These are phyloP conservation scores for Leishmania braziliensis DNA, from an alignment of 208 protist genomes.

Conservation along the genomic window DNA sequence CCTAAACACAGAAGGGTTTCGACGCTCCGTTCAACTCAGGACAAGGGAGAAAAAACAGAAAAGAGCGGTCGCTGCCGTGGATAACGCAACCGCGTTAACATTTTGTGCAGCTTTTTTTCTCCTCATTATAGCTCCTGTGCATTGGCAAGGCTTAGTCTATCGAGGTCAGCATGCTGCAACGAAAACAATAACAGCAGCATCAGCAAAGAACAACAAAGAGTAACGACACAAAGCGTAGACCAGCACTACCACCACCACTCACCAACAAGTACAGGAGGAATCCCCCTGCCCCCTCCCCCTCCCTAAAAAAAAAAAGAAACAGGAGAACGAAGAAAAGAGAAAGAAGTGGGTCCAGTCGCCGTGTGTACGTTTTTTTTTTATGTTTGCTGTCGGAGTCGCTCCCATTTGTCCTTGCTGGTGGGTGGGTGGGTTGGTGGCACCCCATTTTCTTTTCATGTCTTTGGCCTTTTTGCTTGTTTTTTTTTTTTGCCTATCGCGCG, in stretches of 20 bases:
- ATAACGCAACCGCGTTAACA: neutral
- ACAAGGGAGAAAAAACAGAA: neutral
- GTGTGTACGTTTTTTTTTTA: neutral
- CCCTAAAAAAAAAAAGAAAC: neutral
- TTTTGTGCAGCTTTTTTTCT: neutral
- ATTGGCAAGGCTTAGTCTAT: neutral
- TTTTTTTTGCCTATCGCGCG: neutral
- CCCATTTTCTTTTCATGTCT: neutral
- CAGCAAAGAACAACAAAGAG: neutral
- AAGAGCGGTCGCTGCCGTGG: neutral
- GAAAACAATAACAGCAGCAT: neutral
- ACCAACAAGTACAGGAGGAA: too few relatives aligned
- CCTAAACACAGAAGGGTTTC: neutral
- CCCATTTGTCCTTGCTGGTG: neutral
- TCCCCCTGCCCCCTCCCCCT: too few relatives aligned
- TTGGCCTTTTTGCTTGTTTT: neutral
- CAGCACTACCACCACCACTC: neutral
- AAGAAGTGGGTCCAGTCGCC: neutral
- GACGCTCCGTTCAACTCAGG: neutral
- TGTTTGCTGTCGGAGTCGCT: neutral
- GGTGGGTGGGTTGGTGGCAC: neutral
- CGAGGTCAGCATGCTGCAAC: neutral
- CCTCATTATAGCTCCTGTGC: neutral
- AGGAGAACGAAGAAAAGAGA: slow-evolving; percentile 9
- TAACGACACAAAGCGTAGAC: neutral